Percentiles rank a stretch among this genome's conserved stretches.
Evolutionary conservation across 2,329 filamentous ascomycete genomes (phyloP).

Genomic region (Pezicula neosporulosa): DNA sequence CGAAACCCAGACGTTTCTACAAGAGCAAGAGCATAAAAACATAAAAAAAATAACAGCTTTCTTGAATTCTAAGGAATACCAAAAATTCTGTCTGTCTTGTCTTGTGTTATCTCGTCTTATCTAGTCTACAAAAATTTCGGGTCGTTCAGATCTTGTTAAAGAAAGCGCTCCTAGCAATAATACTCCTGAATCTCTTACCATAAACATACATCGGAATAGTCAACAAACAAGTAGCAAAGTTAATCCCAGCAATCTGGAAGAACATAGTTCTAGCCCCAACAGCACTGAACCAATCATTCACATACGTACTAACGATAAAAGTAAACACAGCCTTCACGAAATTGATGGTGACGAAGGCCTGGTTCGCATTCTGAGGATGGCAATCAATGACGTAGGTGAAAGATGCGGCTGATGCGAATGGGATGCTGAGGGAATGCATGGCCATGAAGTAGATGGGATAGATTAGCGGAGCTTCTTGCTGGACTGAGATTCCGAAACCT

Average conservation of each 20-base stretch:
- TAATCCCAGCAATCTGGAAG: constrained; percentile 12
- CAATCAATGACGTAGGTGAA: constrained; percentile 39
- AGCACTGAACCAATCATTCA: constrained; percentile 23
- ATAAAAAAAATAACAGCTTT: no score
- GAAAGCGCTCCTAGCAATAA: constrained; percentile 14
- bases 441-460: constrained; percentile 32
- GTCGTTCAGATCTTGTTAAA: constrained; percentile 10
- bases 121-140: no score
- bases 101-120: no score
- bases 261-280: constrained; percentile 23
- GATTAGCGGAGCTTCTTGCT: constrained; percentile 25
- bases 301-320: constrained; percentile 24
- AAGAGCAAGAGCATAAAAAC: no score
- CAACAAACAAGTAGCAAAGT: constrained; percentile 14
- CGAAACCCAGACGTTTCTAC: no score
- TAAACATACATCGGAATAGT: constrained; percentile 26
- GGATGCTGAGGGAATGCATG: constrained; percentile 32
- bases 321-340: constrained; percentile 35
- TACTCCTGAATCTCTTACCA: constrained; percentile 28
- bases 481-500: constrained; percentile 34
- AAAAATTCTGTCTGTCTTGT: no score
- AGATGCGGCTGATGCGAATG: constrained; percentile 33
- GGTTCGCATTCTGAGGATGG: constrained; percentile 34
- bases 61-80: no score
- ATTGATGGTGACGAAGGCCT: constrained; percentile 38